Evolutionary conservation across 164 flowering plant genomes (phyloP), one percentile per base, ranked within the genome.

Genomic region (Liquidambar formosana): DNA sequence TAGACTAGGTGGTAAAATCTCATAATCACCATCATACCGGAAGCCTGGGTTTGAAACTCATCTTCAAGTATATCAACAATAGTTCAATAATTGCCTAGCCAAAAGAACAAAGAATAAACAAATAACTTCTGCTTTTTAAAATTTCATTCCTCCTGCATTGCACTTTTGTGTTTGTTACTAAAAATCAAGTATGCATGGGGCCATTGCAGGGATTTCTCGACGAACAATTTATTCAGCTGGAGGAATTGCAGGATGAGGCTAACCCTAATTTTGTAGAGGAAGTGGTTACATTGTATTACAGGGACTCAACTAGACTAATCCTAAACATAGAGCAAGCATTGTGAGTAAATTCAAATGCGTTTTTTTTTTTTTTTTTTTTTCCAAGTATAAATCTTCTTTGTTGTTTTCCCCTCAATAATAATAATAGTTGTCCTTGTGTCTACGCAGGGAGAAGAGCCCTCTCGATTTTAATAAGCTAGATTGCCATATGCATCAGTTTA

Each of bases 241-340:
- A 90, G 69, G 90, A 87, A 21, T 71, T 88, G 76, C 88, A 82
- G 65, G 96, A 90, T 76, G 86, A 81, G 21, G 84, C 79, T 14
- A 88, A 88, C 77, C 96, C 96, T 5, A 85, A 88, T 46, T 90
- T 88, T 64, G 93, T 87, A 2, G 96, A 90, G 78, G 96, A 90
- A 79, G 70, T 90, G 61, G 91, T 76, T 33, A 85, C 85, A 44
- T 77, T 81, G 63, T 88, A 82, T 67, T 90, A 81, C 72, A 71
- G 83, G 38, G 93, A 91, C 66, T 91, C 93, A 26, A 68, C 84
- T 25, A 70, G 88, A 57, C 49, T 82, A 9, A 63, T 87, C 63
- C 64, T 41, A 18, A 85, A 68, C 67, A 69, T 91, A 26, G 93
- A 91, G 22, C 87, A 78, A 47, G 82, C 87, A 64, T 26, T 91